Evolutionary conservation across 192 early-diverging fungal genomes (phyloP).

Genomic region (Umbelopsis sp.): DNA sequence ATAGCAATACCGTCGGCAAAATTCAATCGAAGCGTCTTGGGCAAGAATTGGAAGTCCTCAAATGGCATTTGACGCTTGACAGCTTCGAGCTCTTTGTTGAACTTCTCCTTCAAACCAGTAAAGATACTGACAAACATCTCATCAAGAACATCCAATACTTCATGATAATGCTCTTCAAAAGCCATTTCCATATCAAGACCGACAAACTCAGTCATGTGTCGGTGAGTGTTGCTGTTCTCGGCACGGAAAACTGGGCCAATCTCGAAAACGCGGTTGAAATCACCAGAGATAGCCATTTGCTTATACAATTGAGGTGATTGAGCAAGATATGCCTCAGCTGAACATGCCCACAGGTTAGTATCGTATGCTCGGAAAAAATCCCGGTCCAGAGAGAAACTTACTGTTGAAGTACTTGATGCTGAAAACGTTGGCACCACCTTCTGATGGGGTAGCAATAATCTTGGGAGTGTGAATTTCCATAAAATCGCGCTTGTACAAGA

Average conservation of each 20-base stretch:
- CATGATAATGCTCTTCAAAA: slow-evolving; percentile 99
- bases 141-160: slow-evolving; percentile 92
- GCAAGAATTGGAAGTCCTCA: slow-evolving; percentile 85
- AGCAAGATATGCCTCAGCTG: slow-evolving; percentile 84
- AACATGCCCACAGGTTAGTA: slow-evolving; percentile 26
- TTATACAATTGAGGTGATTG: slow-evolving; percentile 99
- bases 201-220: slow-evolving; percentile 99
- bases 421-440: slow-evolving; percentile 99
- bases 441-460: slow-evolving; percentile 88
- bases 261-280: slow-evolving; percentile 98
- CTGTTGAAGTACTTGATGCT: slow-evolving; percentile 95
- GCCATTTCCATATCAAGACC: slow-evolving; percentile 99
- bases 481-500: slow-evolving; percentile 76
- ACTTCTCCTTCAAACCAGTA: slow-evolving; percentile 82
- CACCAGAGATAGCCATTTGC: slow-evolving; percentile 97
- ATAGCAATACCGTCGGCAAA: slow-evolving; percentile 90
- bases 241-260: slow-evolving; percentile 98
- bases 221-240: slow-evolving; percentile 95
- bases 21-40: slow-evolving; percentile 81
- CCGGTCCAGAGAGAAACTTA: slow-evolving; percentile 30
- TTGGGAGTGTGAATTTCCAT: slow-evolving; percentile 99
- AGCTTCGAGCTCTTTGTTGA: slow-evolving; percentile 79
- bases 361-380: not conserved
- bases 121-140: slow-evolving; percentile 93
- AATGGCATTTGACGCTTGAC: slow-evolving; percentile 91